Conservation (phyloP, 2,329 filamentous ascomycete species). For the Fusarium odoratissimum region DNA sequence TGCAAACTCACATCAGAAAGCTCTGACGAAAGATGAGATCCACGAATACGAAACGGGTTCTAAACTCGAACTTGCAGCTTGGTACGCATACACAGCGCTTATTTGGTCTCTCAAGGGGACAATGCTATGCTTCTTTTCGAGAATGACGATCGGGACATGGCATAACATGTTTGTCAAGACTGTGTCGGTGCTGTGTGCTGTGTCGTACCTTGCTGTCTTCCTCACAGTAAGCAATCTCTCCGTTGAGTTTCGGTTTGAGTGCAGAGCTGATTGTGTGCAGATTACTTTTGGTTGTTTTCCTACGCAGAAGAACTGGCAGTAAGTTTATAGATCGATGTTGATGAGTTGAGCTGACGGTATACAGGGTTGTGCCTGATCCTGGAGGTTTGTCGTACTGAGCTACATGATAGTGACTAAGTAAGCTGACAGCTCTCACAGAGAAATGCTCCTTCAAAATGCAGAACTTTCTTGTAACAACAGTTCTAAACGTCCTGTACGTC, state of each 20-base stretch:
- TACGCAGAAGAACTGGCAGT: constrained; percentile 39
- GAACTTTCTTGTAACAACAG: constrained; percentile 35
- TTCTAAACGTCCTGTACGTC: constrained; percentile 41
- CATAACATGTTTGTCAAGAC: constrained; percentile 39
- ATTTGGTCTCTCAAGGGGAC: constrained; percentile 51
- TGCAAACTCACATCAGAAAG: neutral
- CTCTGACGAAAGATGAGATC: constrained; percentile 45
- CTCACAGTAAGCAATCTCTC: constrained; percentile 24
- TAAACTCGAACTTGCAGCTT: constrained; percentile 52
- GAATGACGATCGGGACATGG: constrained; percentile 45
- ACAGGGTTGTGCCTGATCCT: constrained; percentile 28
- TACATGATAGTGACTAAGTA: rapidly evolving
- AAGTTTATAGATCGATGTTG: neutral
- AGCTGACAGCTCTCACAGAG: neutral
- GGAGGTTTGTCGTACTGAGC: constrained; percentile 3
- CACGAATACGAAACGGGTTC: constrained; percentile 48
- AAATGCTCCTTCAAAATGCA: constrained; percentile 33
- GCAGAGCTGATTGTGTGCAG: neutral
- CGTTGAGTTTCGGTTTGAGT: rapidly evolving
- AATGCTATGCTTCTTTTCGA: constrained; percentile 46
- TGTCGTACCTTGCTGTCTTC: constrained; percentile 35
- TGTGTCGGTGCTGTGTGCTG: neutral
- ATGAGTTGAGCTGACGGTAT: rapidly evolving
- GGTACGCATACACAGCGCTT: constrained; percentile 54
- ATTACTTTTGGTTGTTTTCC: constrained; percentile 42